phyloP scores from a whole-genome alignment of 306 rosid genomes.

The Rosa persica region DNA sequence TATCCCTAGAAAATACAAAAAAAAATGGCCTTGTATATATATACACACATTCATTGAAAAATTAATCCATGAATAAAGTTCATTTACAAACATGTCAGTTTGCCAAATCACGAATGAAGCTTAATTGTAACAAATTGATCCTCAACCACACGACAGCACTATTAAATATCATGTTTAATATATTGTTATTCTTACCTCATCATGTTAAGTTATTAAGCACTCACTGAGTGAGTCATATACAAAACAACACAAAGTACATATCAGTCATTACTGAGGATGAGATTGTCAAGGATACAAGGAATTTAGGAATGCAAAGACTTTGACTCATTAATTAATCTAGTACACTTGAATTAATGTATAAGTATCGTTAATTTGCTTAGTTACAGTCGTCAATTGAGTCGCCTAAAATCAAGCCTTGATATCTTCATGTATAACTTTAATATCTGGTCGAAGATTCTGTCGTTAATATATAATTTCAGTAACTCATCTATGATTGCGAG shows the following conservation, averaged over 20 bases:
- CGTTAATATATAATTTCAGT: not conserved
- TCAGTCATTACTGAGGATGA: not conserved
- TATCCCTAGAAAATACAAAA: no score
- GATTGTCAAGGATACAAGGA: not conserved
- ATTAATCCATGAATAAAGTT: not conserved
- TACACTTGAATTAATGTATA: not conserved
- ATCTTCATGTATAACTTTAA: not conserved
- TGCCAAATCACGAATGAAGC: not conserved
- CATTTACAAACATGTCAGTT: not conserved
- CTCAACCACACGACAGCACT: not conserved
- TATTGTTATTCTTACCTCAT: not conserved
- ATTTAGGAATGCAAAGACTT: not conserved
- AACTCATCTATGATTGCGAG: not conserved
- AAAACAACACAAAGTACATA: not conserved
- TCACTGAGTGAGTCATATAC: not conserved
- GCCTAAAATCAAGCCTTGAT: slow-evolving; percentile 8
- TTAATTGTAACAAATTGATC: not conserved
- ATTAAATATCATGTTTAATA: not conserved
- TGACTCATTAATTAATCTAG: not conserved
- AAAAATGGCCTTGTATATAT: no score
- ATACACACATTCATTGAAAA: not conserved
- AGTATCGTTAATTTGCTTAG: not conserved
- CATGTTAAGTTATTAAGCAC: no score
- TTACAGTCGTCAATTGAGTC: not conserved
- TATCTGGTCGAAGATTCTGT: not conserved